Percentiles rank a stretch among this genome's conserved stretches.
Conservation (phyloP, 176 grass and related monocot species). For the Paspalum notatum region DNA sequence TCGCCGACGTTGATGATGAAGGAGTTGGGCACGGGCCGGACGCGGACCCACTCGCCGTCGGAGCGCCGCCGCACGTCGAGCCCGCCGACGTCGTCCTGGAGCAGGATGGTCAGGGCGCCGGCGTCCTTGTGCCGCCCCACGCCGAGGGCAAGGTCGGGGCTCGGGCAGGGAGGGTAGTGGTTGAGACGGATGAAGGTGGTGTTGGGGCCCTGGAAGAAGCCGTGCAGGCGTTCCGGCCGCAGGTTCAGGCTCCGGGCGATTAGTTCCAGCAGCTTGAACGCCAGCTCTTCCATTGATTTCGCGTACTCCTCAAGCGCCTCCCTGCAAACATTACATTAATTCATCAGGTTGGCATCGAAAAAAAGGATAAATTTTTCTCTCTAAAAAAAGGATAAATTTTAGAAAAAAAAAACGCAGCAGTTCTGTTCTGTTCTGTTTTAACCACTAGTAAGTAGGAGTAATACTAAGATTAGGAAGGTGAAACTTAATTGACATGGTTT, state of each 20-base stretch:
- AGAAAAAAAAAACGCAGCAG: too few species aligned
- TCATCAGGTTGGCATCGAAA: neutral
- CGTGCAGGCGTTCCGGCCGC: slow-evolving; percentile 46
- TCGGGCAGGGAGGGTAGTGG: slow-evolving; percentile 88
- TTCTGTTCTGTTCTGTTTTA: too few species aligned
- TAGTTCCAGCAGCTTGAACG: slow-evolving; percentile 72
- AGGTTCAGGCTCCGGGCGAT: slow-evolving; percentile 72
- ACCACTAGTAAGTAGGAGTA: too few species aligned
- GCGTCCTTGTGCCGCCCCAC: slow-evolving; percentile 86
- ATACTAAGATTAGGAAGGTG: too few species aligned
- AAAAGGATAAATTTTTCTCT: neutral
- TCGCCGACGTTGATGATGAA: slow-evolving; percentile 85
- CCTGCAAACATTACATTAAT: slow-evolving; percentile 3
- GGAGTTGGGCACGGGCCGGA: slow-evolving; percentile 59
- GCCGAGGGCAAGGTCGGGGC: slow-evolving; percentile 77
- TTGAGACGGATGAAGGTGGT: slow-evolving; percentile 77
- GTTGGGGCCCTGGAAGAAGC: slow-evolving; percentile 71
- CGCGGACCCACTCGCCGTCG: slow-evolving; percentile 81
- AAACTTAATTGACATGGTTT: too few species aligned
- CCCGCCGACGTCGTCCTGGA: slow-evolving; percentile 76
- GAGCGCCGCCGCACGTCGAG: slow-evolving; percentile 76
- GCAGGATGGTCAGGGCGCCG: slow-evolving; percentile 77
- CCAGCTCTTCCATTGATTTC: slow-evolving; percentile 43
- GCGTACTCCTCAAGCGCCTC: slow-evolving; percentile 63
- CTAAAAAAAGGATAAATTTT: too few species aligned